Percentiles rank a stretch among this genome's conserved stretches.
phyloP scores from a whole-genome alignment of 257 asterid genomes.

The Salvia rosmarinus region DNA sequence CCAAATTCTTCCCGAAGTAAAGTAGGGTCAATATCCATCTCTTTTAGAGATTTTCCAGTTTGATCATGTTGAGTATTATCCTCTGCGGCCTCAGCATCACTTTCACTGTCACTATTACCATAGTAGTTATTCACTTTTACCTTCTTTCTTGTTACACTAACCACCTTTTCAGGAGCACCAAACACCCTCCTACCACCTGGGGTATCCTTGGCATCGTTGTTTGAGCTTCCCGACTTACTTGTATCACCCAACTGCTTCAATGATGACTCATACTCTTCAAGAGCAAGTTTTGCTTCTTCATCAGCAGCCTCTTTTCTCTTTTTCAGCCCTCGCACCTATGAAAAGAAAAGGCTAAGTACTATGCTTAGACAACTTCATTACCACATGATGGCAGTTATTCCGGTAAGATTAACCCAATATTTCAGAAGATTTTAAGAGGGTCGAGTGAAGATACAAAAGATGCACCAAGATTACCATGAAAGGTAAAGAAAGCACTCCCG shows the following conservation, averaged over 20 bases:
- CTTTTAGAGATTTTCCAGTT: slow-evolving; percentile 43
- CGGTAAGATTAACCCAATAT: not conserved
- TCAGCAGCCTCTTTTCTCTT: slow-evolving; percentile 78
- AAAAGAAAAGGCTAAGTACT: slow-evolving; percentile 20
- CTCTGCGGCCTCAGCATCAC: slow-evolving; percentile 50
- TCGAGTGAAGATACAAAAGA: slow-evolving; percentile 22
- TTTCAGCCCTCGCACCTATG: slow-evolving; percentile 68
- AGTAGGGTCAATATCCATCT: slow-evolving; percentile 61
- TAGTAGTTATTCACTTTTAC: slow-evolving; percentile 56
- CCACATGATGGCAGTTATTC: not conserved
- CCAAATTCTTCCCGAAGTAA: slow-evolving; percentile 68
- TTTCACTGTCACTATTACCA: slow-evolving; percentile 78
- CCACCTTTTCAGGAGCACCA: slow-evolving; percentile 65
- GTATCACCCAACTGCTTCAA: slow-evolving; percentile 60
- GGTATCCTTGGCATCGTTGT: slow-evolving; percentile 40
- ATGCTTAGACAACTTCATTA: slow-evolving; percentile 11
- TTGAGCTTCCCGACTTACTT: slow-evolving; percentile 38
- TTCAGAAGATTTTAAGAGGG: not conserved
- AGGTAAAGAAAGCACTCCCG: slow-evolving; percentile 88
- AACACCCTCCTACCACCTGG: slow-evolving; percentile 76
- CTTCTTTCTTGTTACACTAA: slow-evolving; percentile 45
- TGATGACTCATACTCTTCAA: slow-evolving; percentile 73
- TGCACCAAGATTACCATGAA: slow-evolving; percentile 71
- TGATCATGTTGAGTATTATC: slow-evolving; percentile 40
- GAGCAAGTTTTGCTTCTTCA: slow-evolving; percentile 77